Evolutionary conservation across 2,329 filamentous ascomycete genomes (phyloP).

Genomic region (Biscogniauxia mediterranea): DNA sequence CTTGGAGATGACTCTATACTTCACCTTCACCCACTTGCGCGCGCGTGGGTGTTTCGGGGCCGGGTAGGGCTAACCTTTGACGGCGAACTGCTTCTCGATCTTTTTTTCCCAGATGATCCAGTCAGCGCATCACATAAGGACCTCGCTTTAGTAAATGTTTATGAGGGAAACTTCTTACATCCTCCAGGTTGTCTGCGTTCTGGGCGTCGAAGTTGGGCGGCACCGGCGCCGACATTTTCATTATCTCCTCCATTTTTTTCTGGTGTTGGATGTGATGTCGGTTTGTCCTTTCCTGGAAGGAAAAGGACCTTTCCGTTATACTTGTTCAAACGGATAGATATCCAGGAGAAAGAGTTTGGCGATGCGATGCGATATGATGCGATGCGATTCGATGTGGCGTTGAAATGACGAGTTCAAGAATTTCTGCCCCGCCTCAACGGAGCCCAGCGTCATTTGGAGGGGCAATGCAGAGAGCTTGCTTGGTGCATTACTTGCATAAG

Average conservation of each 20-base stretch:
- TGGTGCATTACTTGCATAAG: no score
- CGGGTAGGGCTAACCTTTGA: slow-evolving; percentile 66
- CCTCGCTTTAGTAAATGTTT: neutral
- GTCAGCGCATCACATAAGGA: slow-evolving; percentile 5
- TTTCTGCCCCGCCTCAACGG: neutral
- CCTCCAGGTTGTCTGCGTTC: slow-evolving; percentile 33
- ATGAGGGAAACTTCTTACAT: slow-evolving; percentile 22
- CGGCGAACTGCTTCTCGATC: slow-evolving; percentile 99
- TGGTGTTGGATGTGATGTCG: no score
- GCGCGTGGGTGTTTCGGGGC: neutral
- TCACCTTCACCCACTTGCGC: neutral
- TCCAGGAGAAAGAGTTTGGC: no score
- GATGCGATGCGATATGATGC: no score
- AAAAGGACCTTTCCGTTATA: no score
- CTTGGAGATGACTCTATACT: slow-evolving; percentile 11
- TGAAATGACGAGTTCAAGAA: neutral
- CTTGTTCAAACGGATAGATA: no score
- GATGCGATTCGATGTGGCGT: neutral
- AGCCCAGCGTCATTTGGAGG: neutral
- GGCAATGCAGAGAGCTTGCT: neutral
- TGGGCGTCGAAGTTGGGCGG: slow-evolving; percentile 52
- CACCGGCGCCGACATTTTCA: slow-evolving; percentile 26
- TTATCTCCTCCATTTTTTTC: slow-evolving; percentile 27
- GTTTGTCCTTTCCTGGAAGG: no score
- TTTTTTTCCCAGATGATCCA: slow-evolving; percentile 43